Evolutionary conservation across 1,284 basidiomycete genomes (phyloP).

Genomic region (Singerocomus inundabilis): DNA sequence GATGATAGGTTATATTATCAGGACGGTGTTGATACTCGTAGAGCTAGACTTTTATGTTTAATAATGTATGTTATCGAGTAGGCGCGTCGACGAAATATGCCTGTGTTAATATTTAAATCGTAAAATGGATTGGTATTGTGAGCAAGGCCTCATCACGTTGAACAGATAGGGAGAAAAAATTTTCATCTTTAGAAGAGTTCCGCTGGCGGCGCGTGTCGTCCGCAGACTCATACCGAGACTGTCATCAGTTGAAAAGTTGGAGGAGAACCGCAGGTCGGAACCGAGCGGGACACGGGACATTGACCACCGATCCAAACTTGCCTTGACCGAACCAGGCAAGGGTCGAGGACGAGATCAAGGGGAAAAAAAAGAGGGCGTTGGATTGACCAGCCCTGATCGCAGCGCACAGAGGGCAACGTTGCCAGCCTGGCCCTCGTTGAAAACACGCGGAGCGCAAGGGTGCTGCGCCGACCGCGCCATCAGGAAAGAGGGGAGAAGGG

Average conservation of each 20-base stretch:
- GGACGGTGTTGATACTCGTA: neutral
- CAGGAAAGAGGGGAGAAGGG: neutral
- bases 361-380: too few species aligned
- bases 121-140: too few species aligned
- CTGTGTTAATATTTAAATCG: too few species aligned
- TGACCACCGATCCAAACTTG: neutral
- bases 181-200: too few species aligned
- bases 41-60: slow-evolving; percentile 2
- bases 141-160: too few species aligned
- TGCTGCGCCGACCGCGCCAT: slow-evolving; percentile 15
- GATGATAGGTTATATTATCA: neutral
- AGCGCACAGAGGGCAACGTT: neutral
- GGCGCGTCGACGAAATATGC: neutral
- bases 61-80: neutral
- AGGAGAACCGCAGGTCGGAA: slow-evolving; percentile 9
- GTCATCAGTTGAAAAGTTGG: neutral
- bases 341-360: neutral
- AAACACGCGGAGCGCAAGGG: slow-evolving; percentile 19
- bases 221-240: neutral
- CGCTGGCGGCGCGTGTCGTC: slow-evolving; percentile 2
- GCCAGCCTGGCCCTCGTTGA: slow-evolving; percentile 21
- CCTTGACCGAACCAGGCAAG: neutral
- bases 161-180: too few species aligned
- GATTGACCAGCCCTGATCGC: slow-evolving; percentile 9
- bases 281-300: slow-evolving; percentile 1